Evolutionary conservation across 2,329 filamentous ascomycete genomes (phyloP).

Genomic region (Calonectria pseudoreteaudii): DNA sequence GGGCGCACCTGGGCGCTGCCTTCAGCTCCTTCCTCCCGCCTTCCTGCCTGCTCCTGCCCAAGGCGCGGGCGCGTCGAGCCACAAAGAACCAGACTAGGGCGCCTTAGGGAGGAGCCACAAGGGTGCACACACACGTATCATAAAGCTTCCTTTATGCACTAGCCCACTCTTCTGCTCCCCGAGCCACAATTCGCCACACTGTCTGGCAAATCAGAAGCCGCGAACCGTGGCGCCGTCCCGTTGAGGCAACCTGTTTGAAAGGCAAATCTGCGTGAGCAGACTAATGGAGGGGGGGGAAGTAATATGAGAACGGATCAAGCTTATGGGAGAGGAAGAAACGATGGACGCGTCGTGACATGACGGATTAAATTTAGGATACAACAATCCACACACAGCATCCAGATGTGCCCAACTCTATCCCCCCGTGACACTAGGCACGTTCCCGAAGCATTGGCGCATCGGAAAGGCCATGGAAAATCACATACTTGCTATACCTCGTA

Average conservation of each 20-base stretch:
- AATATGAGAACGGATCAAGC: conserved; percentile 9
- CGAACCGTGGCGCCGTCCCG: conserved; percentile 29
- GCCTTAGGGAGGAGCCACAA: background rate
- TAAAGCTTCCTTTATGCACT: conserved; percentile 29
- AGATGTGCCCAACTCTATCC: background rate
- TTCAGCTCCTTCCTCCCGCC: conserved; percentile 29
- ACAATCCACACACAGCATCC: background rate
- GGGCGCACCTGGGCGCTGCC: conserved; percentile 28
- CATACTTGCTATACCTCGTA: background rate
- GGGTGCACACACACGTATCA: conserved; percentile 9
- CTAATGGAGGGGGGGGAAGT: background rate
- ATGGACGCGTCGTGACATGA: background rate
- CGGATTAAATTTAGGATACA: background rate
- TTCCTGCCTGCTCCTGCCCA: conserved; percentile 21
- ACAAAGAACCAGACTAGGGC: conserved; percentile 1
- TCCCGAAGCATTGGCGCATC: background rate
- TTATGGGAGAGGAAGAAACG: background rate
- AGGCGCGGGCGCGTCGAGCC: conserved; percentile 29
- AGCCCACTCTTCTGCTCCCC: conserved; percentile 19
- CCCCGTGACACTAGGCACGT: background rate
- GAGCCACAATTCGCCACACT: conserved; percentile 38
- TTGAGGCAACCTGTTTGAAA: conserved; percentile 17
- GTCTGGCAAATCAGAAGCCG: conserved; percentile 3
- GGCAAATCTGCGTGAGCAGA: conserved; percentile 2
- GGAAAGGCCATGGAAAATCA: background rate